Conservation (phyloP, 805 yeast genomes). For the Schwanniomyces pseudopolymorphus region DNA sequence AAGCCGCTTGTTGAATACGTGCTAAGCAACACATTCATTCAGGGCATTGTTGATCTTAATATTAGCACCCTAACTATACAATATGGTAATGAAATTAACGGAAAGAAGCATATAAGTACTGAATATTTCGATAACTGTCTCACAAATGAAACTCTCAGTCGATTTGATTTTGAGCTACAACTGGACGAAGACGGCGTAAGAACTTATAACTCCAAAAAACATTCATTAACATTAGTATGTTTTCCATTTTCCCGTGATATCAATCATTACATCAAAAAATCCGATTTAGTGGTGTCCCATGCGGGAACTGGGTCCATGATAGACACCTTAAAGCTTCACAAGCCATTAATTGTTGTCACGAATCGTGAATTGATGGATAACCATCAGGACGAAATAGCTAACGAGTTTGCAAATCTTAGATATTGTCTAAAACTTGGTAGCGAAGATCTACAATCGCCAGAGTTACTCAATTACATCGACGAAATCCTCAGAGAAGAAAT, state of each 20-base stretch:
- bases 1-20: slow-evolving; percentile 51
- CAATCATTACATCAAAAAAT: slow-evolving; percentile 34
- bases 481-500: neutral
- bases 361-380: slow-evolving; percentile 79
- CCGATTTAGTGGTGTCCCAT: slow-evolving; percentile 76
- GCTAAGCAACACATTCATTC: slow-evolving; percentile 32
- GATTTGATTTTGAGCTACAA: slow-evolving; percentile 1
- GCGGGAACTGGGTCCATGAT: slow-evolving; percentile 92
- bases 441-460: neutral
- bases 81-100: slow-evolving; percentile 32
- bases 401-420: slow-evolving; percentile 12
- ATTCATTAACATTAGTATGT: slow-evolving; percentile 15
- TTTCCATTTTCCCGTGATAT: slow-evolving; percentile 31
- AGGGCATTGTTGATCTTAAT: slow-evolving; percentile 30
- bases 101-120: slow-evolving; percentile 21
- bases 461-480: neutral
- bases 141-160: slow-evolving; percentile 4
- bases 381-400: slow-evolving; percentile 79
- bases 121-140: slow-evolving; percentile 18
- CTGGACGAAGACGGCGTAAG: neutral
- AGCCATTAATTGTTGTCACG: slow-evolving; percentile 66
- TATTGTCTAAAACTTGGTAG: slow-evolving; percentile 9
- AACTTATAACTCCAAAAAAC: slow-evolving; percentile 1
- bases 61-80: slow-evolving; percentile 30
- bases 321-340: slow-evolving; percentile 61